Evolutionary conservation across 1,139 yeast genomes (phyloP), one percentile per base, ranked within the genome.

Genomic region (Sugiyamaella neomexicana): DNA sequence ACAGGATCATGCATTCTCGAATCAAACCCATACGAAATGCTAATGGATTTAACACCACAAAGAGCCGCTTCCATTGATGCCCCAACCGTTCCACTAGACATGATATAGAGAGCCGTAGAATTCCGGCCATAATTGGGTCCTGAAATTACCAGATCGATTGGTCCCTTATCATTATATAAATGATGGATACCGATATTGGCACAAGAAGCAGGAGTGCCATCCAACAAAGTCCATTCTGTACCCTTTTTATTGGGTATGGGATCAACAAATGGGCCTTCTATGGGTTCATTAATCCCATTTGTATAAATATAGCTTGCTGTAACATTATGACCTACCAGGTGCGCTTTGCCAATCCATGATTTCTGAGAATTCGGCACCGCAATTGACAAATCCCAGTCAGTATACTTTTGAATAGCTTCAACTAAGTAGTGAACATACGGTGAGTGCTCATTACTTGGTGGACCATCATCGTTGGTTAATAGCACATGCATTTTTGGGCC

Each of bases 311-410:
- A 91, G 9, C 81, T 76, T 2, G 93, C 83, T 1, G 83, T 75
- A 50, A 91, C 76, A 40, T 84, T 81, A 64, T 83, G 80, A 17
- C 96, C 97, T 2, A 97, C 96, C 68, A 91, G 83, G 72, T 91
- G 97, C 10, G 99, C 98, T 70, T 93, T 93, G 39, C 97, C 97
- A 56, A 90, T 91, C 99, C 99, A 93, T 9, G 97, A 90, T 63
- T 95, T 64, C 61, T 74, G 77, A 29, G 67, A 63, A 48, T 66
- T 62, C 12, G 98, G 98, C 4, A 93, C 85, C 31, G 86, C 91
- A 27, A 93, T 83, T 13, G 93, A 85, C 31, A 93, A 72, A 40
- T 86, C 81, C 98, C 98, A 93, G 65, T 87, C 83, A 12, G 96
- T 87, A 54, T 76, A 66, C 43, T 76, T 68, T 44, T 69, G 69